Evolutionary conservation across 345 rosid species (phyloP), one percentile per base, ranked within the genome.

Genomic region (Eucalyptus melliodora): DNA sequence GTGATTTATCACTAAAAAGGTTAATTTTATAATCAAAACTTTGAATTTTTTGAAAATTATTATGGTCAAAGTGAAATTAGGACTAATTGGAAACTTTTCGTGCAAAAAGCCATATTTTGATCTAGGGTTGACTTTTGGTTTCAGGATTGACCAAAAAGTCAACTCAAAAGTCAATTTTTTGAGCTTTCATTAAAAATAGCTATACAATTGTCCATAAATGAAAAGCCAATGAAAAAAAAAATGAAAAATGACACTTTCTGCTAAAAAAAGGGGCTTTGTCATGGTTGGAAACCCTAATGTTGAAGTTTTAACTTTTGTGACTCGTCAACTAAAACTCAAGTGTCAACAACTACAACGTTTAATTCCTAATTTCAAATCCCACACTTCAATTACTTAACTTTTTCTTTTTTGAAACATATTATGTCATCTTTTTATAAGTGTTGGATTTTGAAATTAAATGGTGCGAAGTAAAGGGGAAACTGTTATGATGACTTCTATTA

Each of bases 191-290:
- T 56, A 4, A 24, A 56, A 24, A 9, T 56, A 24, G 3, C 27
- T 9, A 56, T 9, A 24, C 2, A 56, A 24, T 56, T 56, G 3
- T 24, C 30, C 27, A 56, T 16, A 56, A 24, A 24, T 56, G 30
- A 56, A 56, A 21, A 24, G 6, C 13, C 27, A 24, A 34, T 34
- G 37, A 56, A 3, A 1, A 23, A 56, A 56, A 19, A 56, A 56
- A 55, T 55, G 27, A 56, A 56, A 56, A 56, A 56, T 9, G 30
- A 56, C 27, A 23, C 62, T 56, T 56, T 56, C 3, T 1, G 62
- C 12, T 56, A 0, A 24, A 56, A 23, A 55, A 56, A 23, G 0
- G 6, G 27, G 11, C 12, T 55, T 3, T 2, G 3, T 56, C 27
- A 56, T 4, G 12, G 27, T 23, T 23, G 27, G 13, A 56, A 56